Base-by-base conservation (phyloP, 257 asterid genomes). In the Leonotis leonurus region DNA sequence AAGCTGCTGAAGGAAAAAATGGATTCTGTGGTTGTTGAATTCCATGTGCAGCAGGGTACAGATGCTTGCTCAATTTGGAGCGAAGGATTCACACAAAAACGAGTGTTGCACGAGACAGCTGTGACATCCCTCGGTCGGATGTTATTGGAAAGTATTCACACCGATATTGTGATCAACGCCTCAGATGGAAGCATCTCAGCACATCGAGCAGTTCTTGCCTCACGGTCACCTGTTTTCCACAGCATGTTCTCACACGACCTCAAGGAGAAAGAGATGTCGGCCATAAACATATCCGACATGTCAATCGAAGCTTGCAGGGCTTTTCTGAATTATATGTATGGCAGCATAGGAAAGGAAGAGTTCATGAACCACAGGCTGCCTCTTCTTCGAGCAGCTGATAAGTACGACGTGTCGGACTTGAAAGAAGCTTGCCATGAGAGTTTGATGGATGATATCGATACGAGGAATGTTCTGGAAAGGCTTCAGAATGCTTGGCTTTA, bases 221-320 rank as follows among this genome's bases (percentile, higher is more conserved):
- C 97, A 4, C 69, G 95, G 36, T 91, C 98, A 2, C 95, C 90
- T 3, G 98, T 92, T 25, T 92, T 92, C 77, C 77, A 81, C 48
- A 88, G 95, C 80, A 91, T 91, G 98, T 91, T 91, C 81, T 81
- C 87, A 0, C 98, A 92, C 29, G 85, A 92, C 41, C 95, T 92
- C 48, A 81, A 75, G 79, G 96, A 92, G 76, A 92, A 85, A 66
- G 95, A 89, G 36, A 21, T 83, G 58, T 86, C 96, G 0, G 78
- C 79, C 45, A 67, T 92, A 13, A 29, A 86, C 84, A 85, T 92
- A 67, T 41, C 89, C 0, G 97, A 92, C 73, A 92, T 92, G 99
- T 86, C 99, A 10, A 70, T 79, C 12, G 94, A 89, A 59, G 72
- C 93, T 32, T 86, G 94, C 75, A 83, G 74, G 58, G 89, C 95